These are phyloP conservation scores for Celoporthe dispersa DNA, from an alignment of 2,329 filamentous ascomycete genomes.

Conservation along the genomic window DNA sequence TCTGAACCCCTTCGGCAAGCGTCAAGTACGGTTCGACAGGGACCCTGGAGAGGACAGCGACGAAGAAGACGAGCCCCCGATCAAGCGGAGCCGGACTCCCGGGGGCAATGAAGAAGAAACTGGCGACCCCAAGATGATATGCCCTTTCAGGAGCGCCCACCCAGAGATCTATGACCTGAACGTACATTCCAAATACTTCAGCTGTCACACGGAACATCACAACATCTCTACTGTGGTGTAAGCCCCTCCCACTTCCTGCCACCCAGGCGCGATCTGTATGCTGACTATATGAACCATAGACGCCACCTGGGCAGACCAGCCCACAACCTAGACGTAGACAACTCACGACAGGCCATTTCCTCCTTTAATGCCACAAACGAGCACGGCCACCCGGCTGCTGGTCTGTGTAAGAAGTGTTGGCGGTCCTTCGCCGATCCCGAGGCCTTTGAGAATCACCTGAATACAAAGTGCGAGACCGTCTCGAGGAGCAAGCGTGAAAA, in stretches of 20 bases:
- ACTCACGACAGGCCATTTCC: conserved; percentile 33
- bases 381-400: conserved; percentile 35
- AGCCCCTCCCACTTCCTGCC: conserved; percentile 26
- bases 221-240: conserved; percentile 43
- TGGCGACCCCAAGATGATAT: conserved; percentile 37
- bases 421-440: conserved; percentile 33
- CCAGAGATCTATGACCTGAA: conserved; percentile 34
- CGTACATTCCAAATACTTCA: conserved; percentile 36
- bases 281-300: conserved; percentile 28
- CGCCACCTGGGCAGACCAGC: conserved; percentile 40
- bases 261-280: not conserved
- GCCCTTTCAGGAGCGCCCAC: conserved; percentile 30
- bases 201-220: conserved; percentile 40
- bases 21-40: conserved; percentile 18
- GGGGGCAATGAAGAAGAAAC: conserved; percentile 26
- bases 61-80: conserved; percentile 20
- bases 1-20: conserved; percentile 17
- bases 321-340: conserved; percentile 37
- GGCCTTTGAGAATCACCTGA: conserved; percentile 36
- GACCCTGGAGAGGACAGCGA: conserved; percentile 24
- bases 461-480: conserved; percentile 23
- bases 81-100: conserved; percentile 33
- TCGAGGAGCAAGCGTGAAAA: conserved; percentile 29
- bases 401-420: conserved; percentile 42
- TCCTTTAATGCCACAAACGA: conserved; percentile 38